Base-by-base conservation (phyloP, 2,329 filamentous ascomycete genomes). In the Calonectria naviculata region DNA sequence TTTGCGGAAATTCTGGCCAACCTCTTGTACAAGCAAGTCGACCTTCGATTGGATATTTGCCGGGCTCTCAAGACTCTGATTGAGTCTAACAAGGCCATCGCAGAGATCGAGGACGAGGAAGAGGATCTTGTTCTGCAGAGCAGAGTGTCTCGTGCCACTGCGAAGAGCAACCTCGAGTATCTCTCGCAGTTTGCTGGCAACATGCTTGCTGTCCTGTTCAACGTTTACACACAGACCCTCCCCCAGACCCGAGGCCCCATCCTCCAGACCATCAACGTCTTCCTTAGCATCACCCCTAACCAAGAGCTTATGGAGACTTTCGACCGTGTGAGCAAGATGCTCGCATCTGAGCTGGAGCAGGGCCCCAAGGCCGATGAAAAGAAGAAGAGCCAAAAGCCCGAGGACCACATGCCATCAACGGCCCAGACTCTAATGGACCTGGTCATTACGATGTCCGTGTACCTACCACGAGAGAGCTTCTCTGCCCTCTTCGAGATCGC, bases 371-470 rank as follows among this genome's bases (percentile, higher is more conserved):
- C 90, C 5, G 78, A 79, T 34, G 89, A 93, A 79, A 93, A 92
- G 79, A 89, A 91, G 77, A 92, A 93, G 81, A 85, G 88, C 65
- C 84, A 87, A 71, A 86, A 89, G 65, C 88, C 91, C 64, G 86
- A 89, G 62, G 89, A 92, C 42, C 92, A 93, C 81, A 95, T 97
- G 91, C 97, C 97, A 13, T 96, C 96, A 21, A 97, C 94, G 64
- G 94, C 93, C 65, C 96, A 98, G 83, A 98, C 96, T 0, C 88
- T 99, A 34, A 98, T 99, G 92, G 97, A 99, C 80, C 89, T 99
- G 38, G 92, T 99, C 76, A 98, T 98, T 78, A 97, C 97, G 7
- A 97, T 99, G 84, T 95, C 97, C 0, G 92, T 96, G 19, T 98
- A 99, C 80, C 89, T 99, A 9, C 95, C 97, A 2, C 89, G 95